Conservation (phyloP, 164 flowering plant species). For the Warburgia ugandensis region DNA sequence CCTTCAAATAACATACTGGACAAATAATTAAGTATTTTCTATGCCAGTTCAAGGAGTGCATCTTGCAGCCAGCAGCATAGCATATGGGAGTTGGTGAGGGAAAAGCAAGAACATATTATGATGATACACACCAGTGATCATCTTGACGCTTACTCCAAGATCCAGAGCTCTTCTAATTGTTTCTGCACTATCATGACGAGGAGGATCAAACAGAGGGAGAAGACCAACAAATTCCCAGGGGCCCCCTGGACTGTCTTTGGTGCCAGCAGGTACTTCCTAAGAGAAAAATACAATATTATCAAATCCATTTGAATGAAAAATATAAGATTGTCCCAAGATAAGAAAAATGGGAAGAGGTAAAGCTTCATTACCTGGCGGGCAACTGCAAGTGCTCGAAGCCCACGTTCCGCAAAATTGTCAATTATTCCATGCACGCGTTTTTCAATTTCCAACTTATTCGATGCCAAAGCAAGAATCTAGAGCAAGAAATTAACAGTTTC, state of each 20-base stretch:
- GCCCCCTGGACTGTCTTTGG: constrained; percentile 51
- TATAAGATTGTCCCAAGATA: background rate
- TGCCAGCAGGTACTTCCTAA: constrained; percentile 51
- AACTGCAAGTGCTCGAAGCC: constrained; percentile 58
- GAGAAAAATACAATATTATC: background rate
- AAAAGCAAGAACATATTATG: background rate
- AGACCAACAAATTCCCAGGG: constrained; percentile 70
- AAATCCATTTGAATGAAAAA: background rate
- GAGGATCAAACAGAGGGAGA: constrained; percentile 69
- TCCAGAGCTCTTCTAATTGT: constrained; percentile 57
- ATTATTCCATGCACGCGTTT: constrained; percentile 40
- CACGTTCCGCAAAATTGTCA: constrained; percentile 63
- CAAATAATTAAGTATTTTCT: too few species aligned
- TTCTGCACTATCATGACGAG: constrained; percentile 69
- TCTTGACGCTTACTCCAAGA: constrained; percentile 66
- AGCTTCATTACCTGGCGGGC: constrained; percentile 41
- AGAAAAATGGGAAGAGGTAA: background rate
- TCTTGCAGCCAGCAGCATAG: too few species aligned
- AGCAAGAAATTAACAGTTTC: background rate
- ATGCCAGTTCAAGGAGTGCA: too few species aligned
- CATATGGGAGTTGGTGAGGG: too few species aligned
- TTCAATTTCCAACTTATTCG: constrained; percentile 38
- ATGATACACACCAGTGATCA: constrained; percentile 49
- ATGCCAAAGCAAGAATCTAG: constrained; percentile 47
- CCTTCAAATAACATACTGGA: too few species aligned